Percentiles rank a stretch among this genome's conserved stretches.
Conservation (phyloP, 495 filamentous ascomycete species). For the Xylaria castorea region DNA sequence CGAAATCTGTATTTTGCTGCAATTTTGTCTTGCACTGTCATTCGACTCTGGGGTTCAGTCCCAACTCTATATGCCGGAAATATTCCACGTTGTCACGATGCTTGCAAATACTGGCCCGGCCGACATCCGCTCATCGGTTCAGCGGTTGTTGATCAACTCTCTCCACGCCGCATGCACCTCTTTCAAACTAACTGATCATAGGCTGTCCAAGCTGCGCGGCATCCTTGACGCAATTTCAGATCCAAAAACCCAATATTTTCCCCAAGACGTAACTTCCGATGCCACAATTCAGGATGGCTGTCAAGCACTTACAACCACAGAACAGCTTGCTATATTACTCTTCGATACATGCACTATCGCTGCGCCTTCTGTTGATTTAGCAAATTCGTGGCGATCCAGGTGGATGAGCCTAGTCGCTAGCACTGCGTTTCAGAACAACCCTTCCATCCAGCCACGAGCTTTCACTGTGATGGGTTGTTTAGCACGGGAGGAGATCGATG, state of each 20-base stretch:
- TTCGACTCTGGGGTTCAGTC: constrained; percentile 69
- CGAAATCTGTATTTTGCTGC: constrained; percentile 67
- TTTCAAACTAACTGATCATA: constrained; percentile 62
- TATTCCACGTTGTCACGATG: constrained; percentile 73
- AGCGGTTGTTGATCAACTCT: constrained; percentile 66
- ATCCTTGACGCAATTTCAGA: constrained; percentile 64
- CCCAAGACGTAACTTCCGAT: constrained; percentile 52
- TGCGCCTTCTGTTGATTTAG: constrained; percentile 66
- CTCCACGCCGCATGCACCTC: constrained; percentile 70
- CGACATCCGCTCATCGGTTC: constrained; percentile 62
- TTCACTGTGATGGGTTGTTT: constrained; percentile 75
- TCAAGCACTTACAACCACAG: constrained; percentile 56
- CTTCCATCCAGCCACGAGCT: constrained; percentile 69
- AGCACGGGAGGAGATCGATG: constrained; percentile 70
- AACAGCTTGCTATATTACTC: constrained; percentile 60
- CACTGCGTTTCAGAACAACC: constrained; percentile 74
- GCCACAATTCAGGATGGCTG: constrained; percentile 56
- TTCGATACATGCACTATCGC: constrained; percentile 67
- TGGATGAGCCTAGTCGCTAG: constrained; percentile 76
- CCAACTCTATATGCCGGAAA: constrained; percentile 68
- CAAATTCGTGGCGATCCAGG: constrained; percentile 71
- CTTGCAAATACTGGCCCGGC: constrained; percentile 65
- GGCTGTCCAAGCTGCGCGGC: constrained; percentile 57
- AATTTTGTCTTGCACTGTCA: constrained; percentile 67
- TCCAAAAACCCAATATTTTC: constrained; percentile 54